Evolutionary conservation across 225 moss, liverwort and hornwort genomes (phyloP).

Genomic region (Ulota crispa): DNA sequence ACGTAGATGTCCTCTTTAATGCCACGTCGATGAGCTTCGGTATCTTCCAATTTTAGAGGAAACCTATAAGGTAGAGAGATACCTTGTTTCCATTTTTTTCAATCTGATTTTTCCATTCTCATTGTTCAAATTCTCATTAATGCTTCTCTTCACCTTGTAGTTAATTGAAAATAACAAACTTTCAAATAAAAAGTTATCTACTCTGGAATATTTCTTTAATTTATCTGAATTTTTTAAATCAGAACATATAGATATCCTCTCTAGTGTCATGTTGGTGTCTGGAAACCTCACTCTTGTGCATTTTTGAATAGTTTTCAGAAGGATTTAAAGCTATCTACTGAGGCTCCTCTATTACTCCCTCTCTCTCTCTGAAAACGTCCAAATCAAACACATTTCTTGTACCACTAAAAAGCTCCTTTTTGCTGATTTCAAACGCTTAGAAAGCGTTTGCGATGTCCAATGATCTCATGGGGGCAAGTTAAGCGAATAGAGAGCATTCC

Average conservation of each 20-base stretch:
- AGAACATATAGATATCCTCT: not conserved
- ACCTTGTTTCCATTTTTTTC: not conserved
- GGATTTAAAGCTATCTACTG: not conserved
- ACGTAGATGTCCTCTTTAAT: not conserved
- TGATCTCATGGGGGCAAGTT: too few species aligned
- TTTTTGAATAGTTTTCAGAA: not conserved
- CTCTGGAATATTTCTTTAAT: not conserved
- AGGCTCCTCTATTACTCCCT: not conserved
- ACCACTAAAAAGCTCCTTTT: too few species aligned
- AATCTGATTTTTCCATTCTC: not conserved
- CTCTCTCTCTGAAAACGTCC: too few species aligned
- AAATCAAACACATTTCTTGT: too few species aligned
- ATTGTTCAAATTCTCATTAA: not conserved
- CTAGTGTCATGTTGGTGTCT: not conserved
- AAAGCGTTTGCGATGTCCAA: too few species aligned
- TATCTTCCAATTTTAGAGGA: slow-evolving; percentile 88
- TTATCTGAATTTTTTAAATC: not conserved
- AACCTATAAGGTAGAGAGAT: slow-evolving; percentile 53
- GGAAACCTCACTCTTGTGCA: not conserved
- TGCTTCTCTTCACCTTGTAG: not conserved
- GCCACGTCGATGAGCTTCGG: slow-evolving; percentile 50
- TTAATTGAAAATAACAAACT: not conserved
- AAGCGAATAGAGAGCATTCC: too few species aligned
- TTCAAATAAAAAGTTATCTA: not conserved
- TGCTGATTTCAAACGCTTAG: too few species aligned